Conservation (phyloP, 208 protist species). For the Wallacemonas sp. region DNA sequence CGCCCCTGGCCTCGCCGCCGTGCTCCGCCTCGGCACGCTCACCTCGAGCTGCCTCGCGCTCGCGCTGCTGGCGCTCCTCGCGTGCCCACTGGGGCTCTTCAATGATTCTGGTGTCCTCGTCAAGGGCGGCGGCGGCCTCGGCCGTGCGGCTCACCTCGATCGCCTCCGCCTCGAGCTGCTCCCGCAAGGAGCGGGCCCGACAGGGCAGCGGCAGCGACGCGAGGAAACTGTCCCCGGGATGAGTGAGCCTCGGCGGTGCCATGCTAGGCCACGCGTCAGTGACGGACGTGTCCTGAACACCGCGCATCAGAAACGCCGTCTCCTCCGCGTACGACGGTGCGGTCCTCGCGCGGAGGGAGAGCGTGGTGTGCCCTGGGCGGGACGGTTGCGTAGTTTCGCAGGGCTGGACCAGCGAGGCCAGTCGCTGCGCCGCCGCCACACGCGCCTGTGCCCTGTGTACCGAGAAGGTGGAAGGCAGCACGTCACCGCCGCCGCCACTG, state of each 20-base stretch:
- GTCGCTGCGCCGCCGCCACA: not conserved
- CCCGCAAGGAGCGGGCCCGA: conserved; percentile 27
- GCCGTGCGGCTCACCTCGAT: not conserved
- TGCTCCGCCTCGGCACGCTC: no score
- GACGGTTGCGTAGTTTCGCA: not conserved
- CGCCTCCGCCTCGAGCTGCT: conserved; percentile 20
- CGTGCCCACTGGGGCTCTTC: conserved; percentile 16
- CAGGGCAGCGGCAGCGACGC: conserved; percentile 19
- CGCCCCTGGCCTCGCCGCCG: no score
- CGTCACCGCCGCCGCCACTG: not conserved
- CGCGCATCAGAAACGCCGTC: conserved; percentile 9
- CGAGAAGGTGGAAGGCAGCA: not conserved
- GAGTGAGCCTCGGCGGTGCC: not conserved
- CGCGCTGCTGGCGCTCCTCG: conserved; percentile 7
- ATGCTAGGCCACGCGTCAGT: not conserved
- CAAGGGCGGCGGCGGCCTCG: not conserved
- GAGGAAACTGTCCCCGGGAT: not conserved
- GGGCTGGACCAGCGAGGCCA: not conserved
- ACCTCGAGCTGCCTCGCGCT: conserved; percentile 11
- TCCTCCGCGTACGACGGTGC: not conserved
- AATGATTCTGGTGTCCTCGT: conserved; percentile 27
- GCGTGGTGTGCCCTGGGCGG: not conserved
- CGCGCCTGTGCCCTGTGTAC: not conserved
- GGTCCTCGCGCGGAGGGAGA: not conserved
- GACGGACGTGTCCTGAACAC: not conserved